These are phyloP conservation scores for Stenogyne calaminthoides DNA, from an alignment of 305 asterid species.

Conservation along the genomic window DNA sequence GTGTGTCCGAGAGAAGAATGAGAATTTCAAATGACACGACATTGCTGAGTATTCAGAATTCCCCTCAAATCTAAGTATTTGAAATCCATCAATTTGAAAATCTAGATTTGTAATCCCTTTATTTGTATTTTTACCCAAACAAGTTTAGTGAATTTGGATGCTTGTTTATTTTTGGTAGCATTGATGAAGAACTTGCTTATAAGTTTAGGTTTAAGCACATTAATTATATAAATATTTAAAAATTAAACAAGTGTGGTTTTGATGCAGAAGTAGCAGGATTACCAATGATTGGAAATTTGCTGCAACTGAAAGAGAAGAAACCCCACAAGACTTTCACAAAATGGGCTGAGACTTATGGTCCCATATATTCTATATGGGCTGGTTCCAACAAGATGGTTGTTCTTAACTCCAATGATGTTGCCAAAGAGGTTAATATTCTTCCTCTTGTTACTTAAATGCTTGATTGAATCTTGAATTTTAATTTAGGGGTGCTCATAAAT, in stretches of 20 bases:
- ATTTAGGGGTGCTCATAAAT: background rate
- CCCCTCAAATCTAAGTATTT: too few relatives aligned
- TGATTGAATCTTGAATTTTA: background rate
- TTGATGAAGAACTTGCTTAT: background rate
- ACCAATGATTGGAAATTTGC: slow-evolving; percentile 78
- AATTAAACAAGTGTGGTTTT: slow-evolving; percentile 15
- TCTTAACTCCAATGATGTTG: slow-evolving; percentile 64
- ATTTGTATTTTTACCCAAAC: too few relatives aligned
- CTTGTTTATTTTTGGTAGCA: too few relatives aligned
- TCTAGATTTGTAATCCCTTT: too few relatives aligned
- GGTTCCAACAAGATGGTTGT: slow-evolving; percentile 71
- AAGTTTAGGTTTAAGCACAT: background rate
- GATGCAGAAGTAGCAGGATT: slow-evolving; percentile 79
- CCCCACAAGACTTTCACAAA: slow-evolving; percentile 80
- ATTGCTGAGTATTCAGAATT: too few relatives aligned
- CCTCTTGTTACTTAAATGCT: background rate
- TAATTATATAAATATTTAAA: background rate
- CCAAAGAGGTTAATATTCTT: slow-evolving; percentile 65
- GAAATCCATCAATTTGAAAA: too few relatives aligned
- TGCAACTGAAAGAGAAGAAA: slow-evolving; percentile 86
- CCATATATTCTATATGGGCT: slow-evolving; percentile 69
- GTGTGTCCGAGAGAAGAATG: too few relatives aligned
- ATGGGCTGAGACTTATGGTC: slow-evolving; percentile 83
- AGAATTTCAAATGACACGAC: too few relatives aligned
- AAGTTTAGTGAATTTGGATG: too few relatives aligned